phyloP scores from a whole-genome alignment of 495 filamentous ascomycete species.

The Tuber calosporum region DNA sequence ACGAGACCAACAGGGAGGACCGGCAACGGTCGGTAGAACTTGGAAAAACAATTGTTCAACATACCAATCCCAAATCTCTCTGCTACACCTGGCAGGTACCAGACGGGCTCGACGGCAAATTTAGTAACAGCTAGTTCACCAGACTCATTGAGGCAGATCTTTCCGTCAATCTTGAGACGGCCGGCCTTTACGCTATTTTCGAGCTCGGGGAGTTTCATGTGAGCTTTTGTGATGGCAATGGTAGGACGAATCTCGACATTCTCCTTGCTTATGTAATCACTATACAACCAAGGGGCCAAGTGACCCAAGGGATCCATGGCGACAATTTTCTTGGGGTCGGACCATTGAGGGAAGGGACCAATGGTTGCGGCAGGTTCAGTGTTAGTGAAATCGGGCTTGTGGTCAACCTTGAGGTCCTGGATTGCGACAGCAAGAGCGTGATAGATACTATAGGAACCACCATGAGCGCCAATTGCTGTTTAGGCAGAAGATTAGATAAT shows the following conservation, averaged over 20 bases:
- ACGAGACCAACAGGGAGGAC: constrained; percentile 1
- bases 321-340: constrained; percentile 87
- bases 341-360: constrained; percentile 83
- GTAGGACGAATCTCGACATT: constrained; percentile 84
- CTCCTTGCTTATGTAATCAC: constrained; percentile 60
- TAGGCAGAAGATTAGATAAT: constrained; percentile 24
- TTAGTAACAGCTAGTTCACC: constrained; percentile 95
- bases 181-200: constrained; percentile 76
- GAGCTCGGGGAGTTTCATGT: constrained; percentile 94
- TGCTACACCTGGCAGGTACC: constrained; percentile 93
- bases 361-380: constrained; percentile 83
- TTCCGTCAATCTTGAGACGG: constrained; percentile 68
- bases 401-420: constrained; percentile 74
- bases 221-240: constrained; percentile 88
- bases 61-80: constrained; percentile 84
- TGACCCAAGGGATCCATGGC: constrained; percentile 96
- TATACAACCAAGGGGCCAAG: constrained; percentile 73
- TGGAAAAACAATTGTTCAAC: constrained; percentile 23
- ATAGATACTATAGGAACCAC: constrained; percentile 96
- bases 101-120: constrained; percentile 90
- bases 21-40: neutral
- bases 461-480: constrained; percentile 68
- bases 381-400: constrained; percentile 90
- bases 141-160: constrained; percentile 70
- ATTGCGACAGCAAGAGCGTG: constrained; percentile 89